A percentile compares a stretch with the other conserved stretches of the same genome.
These are phyloP conservation scores for Coemansia sp. DNA, from an alignment of 192 early-diverging fungal species.

Conservation along the genomic window DNA sequence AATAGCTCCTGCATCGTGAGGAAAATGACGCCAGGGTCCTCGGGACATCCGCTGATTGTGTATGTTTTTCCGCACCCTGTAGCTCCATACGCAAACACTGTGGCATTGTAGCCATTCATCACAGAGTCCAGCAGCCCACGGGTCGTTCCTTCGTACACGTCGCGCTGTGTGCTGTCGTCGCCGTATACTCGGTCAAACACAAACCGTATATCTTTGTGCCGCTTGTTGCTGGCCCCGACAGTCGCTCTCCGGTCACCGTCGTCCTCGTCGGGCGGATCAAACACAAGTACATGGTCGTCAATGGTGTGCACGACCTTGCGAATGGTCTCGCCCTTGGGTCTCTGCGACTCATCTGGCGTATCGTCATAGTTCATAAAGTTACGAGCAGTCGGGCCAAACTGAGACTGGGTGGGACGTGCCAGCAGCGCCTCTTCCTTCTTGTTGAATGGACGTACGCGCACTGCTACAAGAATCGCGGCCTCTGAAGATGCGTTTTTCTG, in stretches of 20 bases:
- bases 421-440: slow-evolving; percentile 47
- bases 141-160: slow-evolving; percentile 69
- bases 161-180: slow-evolving; percentile 63
- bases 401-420: slow-evolving; percentile 30
- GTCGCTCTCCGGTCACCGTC: slow-evolving; percentile 41
- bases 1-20: slow-evolving; percentile 66
- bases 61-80: slow-evolving; percentile 88
- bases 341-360: background rate
- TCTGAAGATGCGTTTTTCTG: slow-evolving; percentile 6
- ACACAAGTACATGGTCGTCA: slow-evolving; percentile 68
- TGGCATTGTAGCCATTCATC: slow-evolving; percentile 78
- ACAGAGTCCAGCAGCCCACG: slow-evolving; percentile 64
- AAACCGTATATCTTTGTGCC: slow-evolving; percentile 68
- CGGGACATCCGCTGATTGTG: slow-evolving; percentile 67
- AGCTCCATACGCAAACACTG: slow-evolving; percentile 86
- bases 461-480: slow-evolving; percentile 50
- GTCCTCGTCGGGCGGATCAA: slow-evolving; percentile 65
- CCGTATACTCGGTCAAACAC: slow-evolving; percentile 77
- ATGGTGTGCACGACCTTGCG: slow-evolving; percentile 61
- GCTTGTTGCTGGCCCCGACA: slow-evolving; percentile 55
- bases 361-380: slow-evolving; percentile 47
- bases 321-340: slow-evolving; percentile 9
- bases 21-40: slow-evolving; percentile 67
- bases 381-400: slow-evolving; percentile 48
- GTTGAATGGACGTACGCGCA: slow-evolving; percentile 61